These are phyloP conservation scores for Colletotrichum abscissum DNA, from an alignment of 2,329 filamentous ascomycete species.

Conservation along the genomic window DNA sequence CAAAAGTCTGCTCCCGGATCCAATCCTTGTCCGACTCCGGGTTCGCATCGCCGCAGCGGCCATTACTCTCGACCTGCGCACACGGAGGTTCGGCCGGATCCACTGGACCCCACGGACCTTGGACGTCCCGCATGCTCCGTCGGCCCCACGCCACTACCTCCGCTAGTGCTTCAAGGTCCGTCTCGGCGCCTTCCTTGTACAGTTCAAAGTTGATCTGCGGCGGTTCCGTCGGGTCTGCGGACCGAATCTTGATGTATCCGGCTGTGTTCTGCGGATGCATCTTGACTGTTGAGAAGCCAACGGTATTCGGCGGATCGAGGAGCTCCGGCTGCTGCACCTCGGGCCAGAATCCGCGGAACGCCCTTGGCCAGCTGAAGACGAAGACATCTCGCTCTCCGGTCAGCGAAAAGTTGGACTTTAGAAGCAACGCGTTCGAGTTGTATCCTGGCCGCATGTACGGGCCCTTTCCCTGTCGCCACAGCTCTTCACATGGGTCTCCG, in stretches of 20 bases:
- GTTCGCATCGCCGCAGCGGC: constrained; percentile 40
- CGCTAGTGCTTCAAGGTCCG: constrained; percentile 50
- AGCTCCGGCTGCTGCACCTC: constrained; percentile 11
- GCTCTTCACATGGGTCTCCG: constrained; percentile 49
- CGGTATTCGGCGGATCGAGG: not conserved
- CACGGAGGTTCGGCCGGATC: constrained; percentile 39
- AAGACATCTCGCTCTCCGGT: constrained; percentile 63
- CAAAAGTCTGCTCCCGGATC: constrained; percentile 56
- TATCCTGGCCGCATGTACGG: constrained; percentile 37
- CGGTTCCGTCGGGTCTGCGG: constrained; percentile 70
- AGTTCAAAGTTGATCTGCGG: constrained; percentile 72
- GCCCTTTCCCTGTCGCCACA: constrained; percentile 47
- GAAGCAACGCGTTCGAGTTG: constrained; percentile 6
- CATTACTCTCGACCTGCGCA: constrained; percentile 31
- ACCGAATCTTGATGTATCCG: constrained; percentile 71
- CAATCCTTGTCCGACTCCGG: constrained; percentile 54
- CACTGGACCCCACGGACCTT: constrained; percentile 33
- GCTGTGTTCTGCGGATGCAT: constrained; percentile 62
- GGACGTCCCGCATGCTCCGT: not conserved
- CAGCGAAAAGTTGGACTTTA: constrained; percentile 38
- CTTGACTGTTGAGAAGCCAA: constrained; percentile 24
- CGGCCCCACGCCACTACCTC: constrained; percentile 45
- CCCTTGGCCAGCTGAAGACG: constrained; percentile 63
- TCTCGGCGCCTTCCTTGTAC: constrained; percentile 60
- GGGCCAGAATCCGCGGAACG: constrained; percentile 49